These are phyloP conservation scores for Fusarium camptoceras DNA, from an alignment of 2,329 filamentous ascomycete genomes.

Conservation along the genomic window DNA sequence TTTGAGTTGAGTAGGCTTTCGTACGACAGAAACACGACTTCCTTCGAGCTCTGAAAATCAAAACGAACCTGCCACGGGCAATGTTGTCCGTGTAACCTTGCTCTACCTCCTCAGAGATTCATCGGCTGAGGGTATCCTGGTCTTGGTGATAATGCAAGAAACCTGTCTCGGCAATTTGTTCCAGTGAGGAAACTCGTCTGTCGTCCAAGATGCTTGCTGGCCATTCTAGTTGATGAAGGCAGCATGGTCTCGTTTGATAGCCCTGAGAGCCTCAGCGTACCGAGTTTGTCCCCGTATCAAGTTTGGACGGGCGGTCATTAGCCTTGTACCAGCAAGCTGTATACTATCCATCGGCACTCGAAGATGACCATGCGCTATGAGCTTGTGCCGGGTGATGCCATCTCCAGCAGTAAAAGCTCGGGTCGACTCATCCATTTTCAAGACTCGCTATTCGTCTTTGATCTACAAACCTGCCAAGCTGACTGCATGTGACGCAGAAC, in stretches of 20 bases:
- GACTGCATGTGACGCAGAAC: conserved; percentile 17
- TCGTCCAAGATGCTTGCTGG: neutral
- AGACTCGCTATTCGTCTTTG: conserved; percentile 20
- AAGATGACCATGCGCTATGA: neutral
- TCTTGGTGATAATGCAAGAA: neutral
- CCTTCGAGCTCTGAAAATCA: neutral
- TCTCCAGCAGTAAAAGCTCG: neutral
- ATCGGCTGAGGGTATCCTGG: neutral
- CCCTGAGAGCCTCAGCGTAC: neutral
- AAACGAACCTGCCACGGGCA: neutral
- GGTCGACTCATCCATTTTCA: neutral
- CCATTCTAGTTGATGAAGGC: neutral
- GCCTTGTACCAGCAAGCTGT: neutral
- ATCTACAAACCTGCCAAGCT: conserved; percentile 22
- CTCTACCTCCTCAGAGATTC: neutral
- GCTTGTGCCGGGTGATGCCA: neutral
- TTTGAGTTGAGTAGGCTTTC: neutral
- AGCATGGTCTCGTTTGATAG: neutral
- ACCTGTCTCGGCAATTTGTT: neutral
- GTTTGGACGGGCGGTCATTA: neutral
- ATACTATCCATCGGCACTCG: neutral
- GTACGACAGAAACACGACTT: neutral
- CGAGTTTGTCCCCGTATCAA: neutral
- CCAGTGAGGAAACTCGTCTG: neutral
- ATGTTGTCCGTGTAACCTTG: neutral